Conservation (phyloP, 345 rosid genomes). For the Euphorbia peplus region DNA sequence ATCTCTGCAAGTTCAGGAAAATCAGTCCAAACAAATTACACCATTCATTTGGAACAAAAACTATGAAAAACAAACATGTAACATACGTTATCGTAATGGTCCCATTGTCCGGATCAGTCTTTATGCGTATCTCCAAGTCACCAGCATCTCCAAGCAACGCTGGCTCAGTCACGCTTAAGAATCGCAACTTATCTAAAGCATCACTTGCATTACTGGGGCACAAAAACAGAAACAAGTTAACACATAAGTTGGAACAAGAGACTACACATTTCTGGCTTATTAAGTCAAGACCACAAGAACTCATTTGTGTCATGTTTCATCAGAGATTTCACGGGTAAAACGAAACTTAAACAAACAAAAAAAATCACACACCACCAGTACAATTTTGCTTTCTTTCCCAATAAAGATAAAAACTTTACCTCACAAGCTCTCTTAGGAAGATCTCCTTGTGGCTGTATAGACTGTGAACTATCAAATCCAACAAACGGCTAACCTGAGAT, state of each 20-base stretch:
- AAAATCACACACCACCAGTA: background rate
- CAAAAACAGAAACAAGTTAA: constrained; percentile 19
- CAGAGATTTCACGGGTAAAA: too few relatives aligned
- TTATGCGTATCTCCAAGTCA: constrained; percentile 83
- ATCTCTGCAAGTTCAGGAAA: constrained; percentile 50
- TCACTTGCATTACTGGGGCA: constrained; percentile 89
- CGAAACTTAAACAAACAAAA: too few relatives aligned
- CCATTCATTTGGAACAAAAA: background rate
- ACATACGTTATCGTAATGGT: constrained; percentile 74
- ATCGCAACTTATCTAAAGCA: constrained; percentile 95
- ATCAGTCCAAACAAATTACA: background rate
- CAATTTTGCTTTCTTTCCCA: background rate
- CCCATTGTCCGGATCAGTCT: constrained; percentile 86
- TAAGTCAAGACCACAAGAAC: too few relatives aligned
- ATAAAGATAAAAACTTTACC: constrained; percentile 41
- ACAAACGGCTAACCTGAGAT: constrained; percentile 73
- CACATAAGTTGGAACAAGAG: constrained; percentile 1
- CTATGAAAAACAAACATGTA: background rate
- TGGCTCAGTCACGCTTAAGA: constrained; percentile 92
- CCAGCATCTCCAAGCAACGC: constrained; percentile 86
- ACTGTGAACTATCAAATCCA: constrained; percentile 85
- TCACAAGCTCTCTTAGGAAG: constrained; percentile 90
- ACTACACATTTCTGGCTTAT: too few relatives aligned
- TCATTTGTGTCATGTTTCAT: background rate
- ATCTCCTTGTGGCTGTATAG: constrained; percentile 79